Evolutionary conservation across 805 yeast species (phyloP), one percentile per base, ranked within the genome.

Genomic region (Yarrowia phangngaensis): DNA sequence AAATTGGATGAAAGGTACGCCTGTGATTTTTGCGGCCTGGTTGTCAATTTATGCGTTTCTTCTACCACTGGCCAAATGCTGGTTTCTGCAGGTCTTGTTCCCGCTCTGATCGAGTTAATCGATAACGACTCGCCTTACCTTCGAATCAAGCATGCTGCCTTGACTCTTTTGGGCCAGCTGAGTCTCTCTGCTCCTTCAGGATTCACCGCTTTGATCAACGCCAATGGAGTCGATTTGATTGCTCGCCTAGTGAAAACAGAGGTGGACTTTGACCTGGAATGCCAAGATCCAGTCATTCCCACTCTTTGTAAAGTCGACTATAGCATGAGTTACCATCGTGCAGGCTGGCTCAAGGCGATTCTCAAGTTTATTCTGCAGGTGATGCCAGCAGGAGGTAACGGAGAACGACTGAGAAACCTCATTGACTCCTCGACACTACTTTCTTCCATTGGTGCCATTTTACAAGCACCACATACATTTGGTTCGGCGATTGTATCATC

Each of bases 361-460:
- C 64, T 87, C 56, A 83, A 79, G 53, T 71, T 88, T 19, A 79
- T 82, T 0, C 64, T 77, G 16, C 74, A 79, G 54, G 64, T 88
- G 35, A 70, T 89, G 31, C 77, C 76, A 50, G 72, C 80, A n/a
- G 87, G 85, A 46, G 75, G 82, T 4, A 92, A 94, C 31, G 53
- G 64, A 2, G 96, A 88, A 60, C 72, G 92, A 52, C 75, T 87
- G 58, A 76, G 95, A 62, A 86, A 86, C 54, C 64, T 90, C 29
- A 84, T 86, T 58, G 97, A 90, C 58, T 84, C 96, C 0, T 80
- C 88, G 0, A 66, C 90, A n/a, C 64, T 89, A 13, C 59, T 65
- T 20, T 73, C 83, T 20, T 65, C 87, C 54, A 17, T 41, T 12
- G 80, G 78, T 53, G 70, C 68, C 50, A 74, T 89, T 2, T 57